A percentile compares a stretch with the other conserved stretches of the same genome.
phyloP scores from a whole-genome alignment of 2,329 filamentous ascomycete genomes.

The Dichotomopilus funicola region DNA sequence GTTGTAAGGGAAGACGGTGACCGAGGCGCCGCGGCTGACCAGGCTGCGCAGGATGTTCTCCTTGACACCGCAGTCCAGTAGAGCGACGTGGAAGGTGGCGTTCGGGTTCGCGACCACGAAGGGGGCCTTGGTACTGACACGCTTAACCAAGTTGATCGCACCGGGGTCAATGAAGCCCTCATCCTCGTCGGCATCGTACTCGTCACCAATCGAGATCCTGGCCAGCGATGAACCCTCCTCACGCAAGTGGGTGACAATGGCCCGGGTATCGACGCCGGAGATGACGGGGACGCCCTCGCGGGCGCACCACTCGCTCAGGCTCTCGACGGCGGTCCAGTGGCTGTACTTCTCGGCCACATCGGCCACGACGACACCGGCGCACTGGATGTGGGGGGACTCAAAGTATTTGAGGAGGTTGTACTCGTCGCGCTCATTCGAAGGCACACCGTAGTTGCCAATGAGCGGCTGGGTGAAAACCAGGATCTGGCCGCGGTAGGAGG shows the following conservation, averaged over 20 bases:
- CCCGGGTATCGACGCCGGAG: constrained; percentile 92
- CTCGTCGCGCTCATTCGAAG: constrained; percentile 75
- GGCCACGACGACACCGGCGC: constrained; percentile 89
- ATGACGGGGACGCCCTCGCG: constrained; percentile 94
- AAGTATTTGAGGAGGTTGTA: constrained; percentile 95
- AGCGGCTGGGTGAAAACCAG: constrained; percentile 96
- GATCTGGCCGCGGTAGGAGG: constrained; percentile 88
- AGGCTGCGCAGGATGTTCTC: constrained; percentile 98
- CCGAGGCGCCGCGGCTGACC: constrained; percentile 82
- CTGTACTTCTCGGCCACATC: constrained; percentile 92
- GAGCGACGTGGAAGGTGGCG: constrained; percentile 81
- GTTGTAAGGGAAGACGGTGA: constrained; percentile 92
- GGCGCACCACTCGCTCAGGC: constrained; percentile 87
- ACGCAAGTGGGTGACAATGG: constrained; percentile 89
- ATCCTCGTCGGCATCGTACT: constrained; percentile 97
- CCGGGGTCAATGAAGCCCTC: constrained; percentile 93
- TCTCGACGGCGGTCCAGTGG: constrained; percentile 98
- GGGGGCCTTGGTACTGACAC: constrained; percentile 95
- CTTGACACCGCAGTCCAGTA: constrained; percentile 98
- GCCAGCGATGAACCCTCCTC: constrained; percentile 96
- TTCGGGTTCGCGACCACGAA: constrained; percentile 86
- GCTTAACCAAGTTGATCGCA: constrained; percentile 93
- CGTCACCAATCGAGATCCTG: constrained; percentile 88
- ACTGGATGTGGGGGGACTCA: constrained; percentile 96
- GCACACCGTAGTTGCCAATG: constrained; percentile 98